Evolutionary conservation across 768 basidiomycete genomes (phyloP).

Genomic region (Collybia sp.): DNA sequence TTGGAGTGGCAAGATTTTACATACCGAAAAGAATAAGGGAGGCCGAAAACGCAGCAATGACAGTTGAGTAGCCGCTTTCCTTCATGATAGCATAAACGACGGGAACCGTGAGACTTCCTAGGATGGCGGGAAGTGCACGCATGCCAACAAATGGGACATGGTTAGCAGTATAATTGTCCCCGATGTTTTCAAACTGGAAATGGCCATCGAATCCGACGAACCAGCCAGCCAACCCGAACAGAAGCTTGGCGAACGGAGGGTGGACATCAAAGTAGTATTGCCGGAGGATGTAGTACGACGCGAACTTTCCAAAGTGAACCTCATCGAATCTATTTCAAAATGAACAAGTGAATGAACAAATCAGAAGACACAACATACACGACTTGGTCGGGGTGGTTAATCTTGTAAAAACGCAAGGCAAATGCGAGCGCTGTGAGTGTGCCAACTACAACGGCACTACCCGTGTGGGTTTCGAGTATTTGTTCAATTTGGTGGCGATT

Average conservation of each 20-base stretch:
- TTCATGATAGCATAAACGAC: constrained; percentile 97
- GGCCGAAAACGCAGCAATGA: constrained; percentile 89
- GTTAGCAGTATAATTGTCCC: constrained; percentile 82
- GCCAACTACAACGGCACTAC: constrained; percentile 58
- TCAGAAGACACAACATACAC: constrained; percentile 53
- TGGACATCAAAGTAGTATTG: constrained; percentile 99
- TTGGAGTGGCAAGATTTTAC: constrained; percentile 19
- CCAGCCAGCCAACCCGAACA: constrained; percentile 94
- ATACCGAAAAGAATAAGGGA: constrained; percentile 81
- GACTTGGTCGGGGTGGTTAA: constrained; percentile 91
- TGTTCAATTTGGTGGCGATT: constrained; percentile 58
- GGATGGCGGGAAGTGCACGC: constrained; percentile 86
- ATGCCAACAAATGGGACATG: constrained; percentile 94
- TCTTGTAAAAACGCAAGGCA: constrained; percentile 87
- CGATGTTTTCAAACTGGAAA: constrained; percentile 93
- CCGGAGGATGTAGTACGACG: constrained; percentile 85
- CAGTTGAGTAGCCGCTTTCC: constrained; percentile 91
- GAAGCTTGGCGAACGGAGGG: constrained; percentile 93
- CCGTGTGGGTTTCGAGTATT: constrained; percentile 55
- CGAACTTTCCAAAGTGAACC: constrained; percentile 98
- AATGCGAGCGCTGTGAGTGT: constrained; percentile 74
- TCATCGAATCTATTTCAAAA: constrained; percentile 75
- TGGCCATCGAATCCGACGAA: constrained; percentile 94
- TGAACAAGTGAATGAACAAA: neutral
- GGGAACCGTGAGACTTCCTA: constrained; percentile 87